Base-by-base conservation (phyloP, 2,329 filamentous ascomycete genomes). In the Aspergillus sp. region DNA sequence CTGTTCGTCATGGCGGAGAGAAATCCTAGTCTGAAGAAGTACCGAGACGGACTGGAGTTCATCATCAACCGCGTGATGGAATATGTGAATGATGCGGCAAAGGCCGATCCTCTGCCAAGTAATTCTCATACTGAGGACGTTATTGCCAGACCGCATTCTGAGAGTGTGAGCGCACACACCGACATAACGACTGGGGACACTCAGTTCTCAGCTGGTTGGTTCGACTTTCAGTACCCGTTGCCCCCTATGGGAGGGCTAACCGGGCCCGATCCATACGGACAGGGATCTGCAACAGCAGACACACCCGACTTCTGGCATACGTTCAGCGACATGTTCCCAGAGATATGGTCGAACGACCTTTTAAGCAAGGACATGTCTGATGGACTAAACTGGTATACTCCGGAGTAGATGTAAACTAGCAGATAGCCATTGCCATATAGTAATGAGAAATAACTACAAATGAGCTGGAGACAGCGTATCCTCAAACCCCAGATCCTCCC, bases 1-100 rank as follows among this genome's bases (percentile, higher is more conserved):
- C 38, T 69, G 5, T 68, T 63, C 39, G 61, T 67, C 7, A 68
- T 69, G 67, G 66, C 67, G 10, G 67, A 69, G 57, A 57, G 63
- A 1, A 65, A 69, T 23, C 13, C 63, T 2, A 58, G 23, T n/a
- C 30, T 69, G 10, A 65, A 63, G 23, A 65, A 60, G 10, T 65
- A 68, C 25, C 64, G 67, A 4, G 66, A 69, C 39, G 58, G 57
- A 1, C 58, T 69, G 1, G 67, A 69, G 23, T 58, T 55, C 4
- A 59, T 65, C 19, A 69, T 69, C 4, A 63, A 65, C 21, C 58
- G 62, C 2, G 63, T 62, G 0, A 66, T 68, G 61, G 65, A 68
- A 2, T 59, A 39, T 43, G 60, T 63, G 5, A 58, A 52, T 10
- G 55, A 60, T 15, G 28, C 55, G 0, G 36, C 50, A 6, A 10